These are phyloP conservation scores for Vanrija sp. DNA, from an alignment of 1,284 basidiomycete species.

Conservation along the genomic window DNA sequence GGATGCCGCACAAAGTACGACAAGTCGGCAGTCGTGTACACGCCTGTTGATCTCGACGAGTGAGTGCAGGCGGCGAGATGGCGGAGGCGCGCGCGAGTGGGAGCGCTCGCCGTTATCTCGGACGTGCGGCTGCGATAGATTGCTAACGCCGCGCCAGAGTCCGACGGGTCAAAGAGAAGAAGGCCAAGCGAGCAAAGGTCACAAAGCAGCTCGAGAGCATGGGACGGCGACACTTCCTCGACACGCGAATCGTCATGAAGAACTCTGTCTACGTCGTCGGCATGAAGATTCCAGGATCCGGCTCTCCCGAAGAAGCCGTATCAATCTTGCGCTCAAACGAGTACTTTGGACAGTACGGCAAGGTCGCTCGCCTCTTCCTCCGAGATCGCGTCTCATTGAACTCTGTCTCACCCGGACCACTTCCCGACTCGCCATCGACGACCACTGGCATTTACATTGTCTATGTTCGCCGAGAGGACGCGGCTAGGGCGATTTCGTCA, in stretches of 20 bases:
- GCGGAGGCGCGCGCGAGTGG: background rate
- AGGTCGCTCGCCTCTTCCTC: constrained; percentile 92
- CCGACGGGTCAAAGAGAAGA: constrained; percentile 90
- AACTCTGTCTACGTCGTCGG: constrained; percentile 96
- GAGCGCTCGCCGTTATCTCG: background rate
- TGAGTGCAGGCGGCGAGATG: constrained; percentile 55
- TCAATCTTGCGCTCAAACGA: constrained; percentile 91
- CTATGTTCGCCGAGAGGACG: constrained; percentile 91
- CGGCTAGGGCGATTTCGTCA: constrained; percentile 84
- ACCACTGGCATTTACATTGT: constrained; percentile 90
- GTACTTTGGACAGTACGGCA: constrained; percentile 98
- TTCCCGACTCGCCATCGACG: constrained; percentile 51
- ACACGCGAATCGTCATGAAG: constrained; percentile 93
- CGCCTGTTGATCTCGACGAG: constrained; percentile 94
- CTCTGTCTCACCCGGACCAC: constrained; percentile 52
- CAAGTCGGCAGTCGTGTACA: constrained; percentile 90
- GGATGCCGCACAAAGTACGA: constrained; percentile 93
- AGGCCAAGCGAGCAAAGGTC: constrained; percentile 91
- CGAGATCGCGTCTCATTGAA: constrained; percentile 67
- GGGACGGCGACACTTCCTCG: constrained; percentile 81
- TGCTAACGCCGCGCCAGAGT: constrained; percentile 58
- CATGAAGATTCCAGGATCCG: constrained; percentile 64
- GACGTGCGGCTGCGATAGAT: no score
- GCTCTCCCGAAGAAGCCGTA: constrained; percentile 88
- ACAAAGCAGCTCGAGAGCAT: constrained; percentile 90